Evolutionary conservation across 768 basidiomycete genomes (phyloP).

Genomic region (Lepiota subincarnata): DNA sequence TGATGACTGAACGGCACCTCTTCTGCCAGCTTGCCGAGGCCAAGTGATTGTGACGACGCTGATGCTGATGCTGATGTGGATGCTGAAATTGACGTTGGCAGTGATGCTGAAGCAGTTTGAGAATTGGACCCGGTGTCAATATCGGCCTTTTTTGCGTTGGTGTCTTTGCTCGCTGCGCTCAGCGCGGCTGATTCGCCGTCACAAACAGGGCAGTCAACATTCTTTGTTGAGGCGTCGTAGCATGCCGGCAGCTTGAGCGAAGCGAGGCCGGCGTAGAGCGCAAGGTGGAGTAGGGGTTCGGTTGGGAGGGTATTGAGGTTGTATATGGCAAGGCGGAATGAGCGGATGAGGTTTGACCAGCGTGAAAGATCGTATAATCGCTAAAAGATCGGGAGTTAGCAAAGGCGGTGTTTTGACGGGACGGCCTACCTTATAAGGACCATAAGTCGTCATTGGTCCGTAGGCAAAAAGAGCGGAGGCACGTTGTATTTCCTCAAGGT

Average conservation of each 20-base stretch:
- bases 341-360: constrained; percentile 69
- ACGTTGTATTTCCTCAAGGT: constrained; percentile 71
- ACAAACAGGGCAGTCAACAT: constrained; percentile 91
- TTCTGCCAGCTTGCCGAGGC: constrained; percentile 69
- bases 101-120: not conserved
- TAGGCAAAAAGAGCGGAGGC: constrained; percentile 78
- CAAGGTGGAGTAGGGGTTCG: constrained; percentile 81
- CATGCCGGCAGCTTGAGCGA: constrained; percentile 89
- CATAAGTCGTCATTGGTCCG: constrained; percentile 62
- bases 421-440: constrained; percentile 69
- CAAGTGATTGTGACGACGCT: constrained; percentile 31
- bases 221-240: constrained; percentile 56
- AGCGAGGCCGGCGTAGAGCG: constrained; percentile 88
- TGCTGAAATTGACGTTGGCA: not conserved
- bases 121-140: constrained; percentile 1
- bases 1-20: constrained; percentile 94
- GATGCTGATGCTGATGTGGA: not conserved
- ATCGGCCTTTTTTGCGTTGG: constrained; percentile 1
- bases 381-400: constrained; percentile 33
- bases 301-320: constrained; percentile 83
- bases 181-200: constrained; percentile 46
- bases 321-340: constrained; percentile 86
- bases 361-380: constrained; percentile 77
- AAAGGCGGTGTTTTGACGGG: not conserved
- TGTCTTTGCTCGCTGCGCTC: constrained; percentile 4